Evolutionary conservation across 2,329 filamentous ascomycete species (phyloP), one percentile per base, ranked within the genome.

Genomic region (Fusarium subglutinans): DNA sequence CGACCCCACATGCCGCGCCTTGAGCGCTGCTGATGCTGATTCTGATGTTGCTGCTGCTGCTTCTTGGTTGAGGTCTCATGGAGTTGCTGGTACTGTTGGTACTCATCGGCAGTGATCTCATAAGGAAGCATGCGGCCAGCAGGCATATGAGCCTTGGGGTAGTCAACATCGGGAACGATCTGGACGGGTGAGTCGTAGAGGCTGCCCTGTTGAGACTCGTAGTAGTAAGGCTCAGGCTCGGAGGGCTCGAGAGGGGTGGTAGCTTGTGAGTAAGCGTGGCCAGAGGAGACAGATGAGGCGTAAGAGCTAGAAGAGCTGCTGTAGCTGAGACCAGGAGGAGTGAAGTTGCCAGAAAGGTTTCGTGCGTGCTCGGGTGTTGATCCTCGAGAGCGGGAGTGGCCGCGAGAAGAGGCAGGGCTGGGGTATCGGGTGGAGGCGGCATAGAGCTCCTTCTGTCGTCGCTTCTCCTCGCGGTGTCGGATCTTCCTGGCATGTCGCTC

Each of bases 61-160:
- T 88, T 88, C 80, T 86, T 87, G 67, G 78, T 78, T 51, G 81
- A 80, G 45, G 81, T 83, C 55, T 88, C 84, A 69, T 88, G 85
- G 50, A 88, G 78, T 64, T 86, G 84, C 69, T 77, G 74, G 54
- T 77, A 75, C 55, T 77, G 75, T 41, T 85, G 84, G 67, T 89
- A 84, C 67, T 89, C 86, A 33, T 90, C 87, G 40, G 82, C 77
- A 69, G 84, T 85, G 75, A 89, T 88, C 81, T 90, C 88, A 80
- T 89, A 90, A 11, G 88, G 87, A 9, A 90, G 85, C 72, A 86
- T 80, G 60, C 80, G 78, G 28, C 76, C 75, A 72, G 77, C 76
- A 28, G 80, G 77, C 24, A 79, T 77, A 45, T 72, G 76, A 37
- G 77, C 76, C 77, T 84, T 85, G 70, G 82, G 80, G 56, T 82